Evolutionary conservation across 768 basidiomycete genomes (phyloP).

Genomic region (Coprinellus aureogranulatus): DNA sequence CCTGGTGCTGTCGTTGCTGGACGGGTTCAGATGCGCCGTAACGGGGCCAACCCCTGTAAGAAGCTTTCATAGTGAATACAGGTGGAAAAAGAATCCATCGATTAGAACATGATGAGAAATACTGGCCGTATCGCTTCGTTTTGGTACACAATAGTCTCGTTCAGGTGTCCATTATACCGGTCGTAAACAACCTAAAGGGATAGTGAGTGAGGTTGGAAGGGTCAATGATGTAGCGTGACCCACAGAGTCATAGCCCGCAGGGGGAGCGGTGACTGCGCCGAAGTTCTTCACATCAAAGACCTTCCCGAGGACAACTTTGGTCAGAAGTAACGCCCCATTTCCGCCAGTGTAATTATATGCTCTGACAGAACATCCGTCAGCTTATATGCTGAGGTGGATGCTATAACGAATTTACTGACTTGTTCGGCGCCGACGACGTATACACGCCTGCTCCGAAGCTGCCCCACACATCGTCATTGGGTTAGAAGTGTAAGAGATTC

Average conservation of each 20-base stretch:
- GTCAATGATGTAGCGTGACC: too few relatives aligned
- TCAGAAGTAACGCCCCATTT: constrained; percentile 19
- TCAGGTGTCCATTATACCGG: not conserved
- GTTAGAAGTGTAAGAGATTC: not conserved
- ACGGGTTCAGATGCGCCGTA: too few relatives aligned
- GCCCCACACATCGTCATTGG: not conserved
- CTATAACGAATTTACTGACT: constrained; percentile 15
- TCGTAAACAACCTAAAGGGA: constrained; percentile 2
- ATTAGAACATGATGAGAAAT: constrained; percentile 7
- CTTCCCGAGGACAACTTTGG: constrained; percentile 31
- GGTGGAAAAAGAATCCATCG: too few relatives aligned
- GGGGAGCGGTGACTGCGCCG: constrained; percentile 23
- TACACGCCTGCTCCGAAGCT: constrained; percentile 8
- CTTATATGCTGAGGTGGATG: not conserved
- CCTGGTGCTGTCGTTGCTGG: too few relatives aligned
- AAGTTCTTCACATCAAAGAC: constrained; percentile 16
- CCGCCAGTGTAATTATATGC: constrained; percentile 21
- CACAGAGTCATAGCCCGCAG: constrained; percentile 29
- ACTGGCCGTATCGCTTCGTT: constrained; percentile 10
- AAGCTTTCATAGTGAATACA: too few relatives aligned
- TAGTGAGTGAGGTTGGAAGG: too few relatives aligned
- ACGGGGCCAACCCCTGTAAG: too few relatives aligned
- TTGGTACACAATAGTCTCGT: constrained; percentile 9
- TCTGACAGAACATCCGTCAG: constrained; percentile 10
- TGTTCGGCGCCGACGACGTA: constrained; percentile 29